Evolutionary conservation across 345 rosid species (phyloP).

Genomic region (Eutrema japonicum): DNA sequence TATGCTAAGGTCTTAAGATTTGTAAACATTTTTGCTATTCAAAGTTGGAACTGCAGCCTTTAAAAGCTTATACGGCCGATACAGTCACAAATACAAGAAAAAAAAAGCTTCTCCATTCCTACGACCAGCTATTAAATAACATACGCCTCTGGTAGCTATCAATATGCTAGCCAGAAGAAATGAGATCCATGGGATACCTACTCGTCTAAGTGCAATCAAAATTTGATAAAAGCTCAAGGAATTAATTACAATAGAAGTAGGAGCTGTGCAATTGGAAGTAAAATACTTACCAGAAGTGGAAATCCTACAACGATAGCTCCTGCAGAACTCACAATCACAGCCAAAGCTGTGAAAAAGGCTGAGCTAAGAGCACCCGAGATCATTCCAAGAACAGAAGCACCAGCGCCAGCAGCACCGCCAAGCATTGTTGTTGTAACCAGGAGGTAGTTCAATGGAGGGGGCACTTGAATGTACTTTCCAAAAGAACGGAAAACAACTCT

Average conservation of each 20-base stretch:
- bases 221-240: constrained; percentile 10
- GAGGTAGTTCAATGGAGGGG: constrained; percentile 84
- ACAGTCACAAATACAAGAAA: neutral
- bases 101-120: constrained; percentile 6
- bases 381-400: constrained; percentile 86
- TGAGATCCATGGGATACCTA: constrained; percentile 9
- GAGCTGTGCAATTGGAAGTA: constrained; percentile 6
- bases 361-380: constrained; percentile 84
- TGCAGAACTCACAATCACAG: constrained; percentile 85
- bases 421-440: constrained; percentile 88
- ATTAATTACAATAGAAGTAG: neutral
- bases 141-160: constrained; percentile 7
- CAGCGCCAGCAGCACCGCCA: constrained; percentile 93
- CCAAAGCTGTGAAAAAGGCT: constrained; percentile 69
- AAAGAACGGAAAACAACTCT: constrained; percentile 95
- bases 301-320: constrained; percentile 95
- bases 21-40: neutral
- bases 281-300: constrained; percentile 74
- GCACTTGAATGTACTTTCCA: constrained; percentile 95
- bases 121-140: constrained; percentile 4
- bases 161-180: constrained; percentile 22
- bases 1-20: neutral
- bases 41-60: neutral
- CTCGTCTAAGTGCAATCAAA: neutral
- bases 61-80: neutral